phyloP scores from a whole-genome alignment of 768 basidiomycete genomes.

The Rhizopogon roseolus region DNA sequence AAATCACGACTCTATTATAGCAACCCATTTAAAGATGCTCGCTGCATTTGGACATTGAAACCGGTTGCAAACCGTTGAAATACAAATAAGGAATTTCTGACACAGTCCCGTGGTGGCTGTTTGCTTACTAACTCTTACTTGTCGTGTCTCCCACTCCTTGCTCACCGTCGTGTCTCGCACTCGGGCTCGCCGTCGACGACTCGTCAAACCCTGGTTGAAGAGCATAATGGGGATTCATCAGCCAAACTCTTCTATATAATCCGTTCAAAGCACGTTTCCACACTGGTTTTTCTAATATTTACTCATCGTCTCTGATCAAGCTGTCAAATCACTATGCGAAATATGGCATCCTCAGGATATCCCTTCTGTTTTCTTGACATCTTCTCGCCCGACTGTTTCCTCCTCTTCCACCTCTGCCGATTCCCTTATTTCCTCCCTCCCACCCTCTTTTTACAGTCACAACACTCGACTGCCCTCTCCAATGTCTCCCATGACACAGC shows the following conservation, averaged over 20 bases:
- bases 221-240: too few relatives aligned
- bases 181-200: too few relatives aligned
- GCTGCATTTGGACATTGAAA: too few relatives aligned
- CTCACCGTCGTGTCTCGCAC: too few relatives aligned
- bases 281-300: slow-evolving; percentile 1
- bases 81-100: too few relatives aligned
- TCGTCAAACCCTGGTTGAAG: too few relatives aligned
- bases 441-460: slow-evolving; percentile 12
- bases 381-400: slow-evolving; percentile 22
- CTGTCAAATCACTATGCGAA: slow-evolving; percentile 70
- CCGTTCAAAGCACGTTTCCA: slow-evolving; percentile 10
- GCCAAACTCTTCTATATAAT: slow-evolving; percentile 32
- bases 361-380: slow-evolving; percentile 49
- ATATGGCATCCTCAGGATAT: slow-evolving; percentile 80
- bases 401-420: slow-evolving; percentile 9
- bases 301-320: slow-evolving; percentile 49
- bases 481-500: slow-evolving; percentile 45
- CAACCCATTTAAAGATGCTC: too few relatives aligned
- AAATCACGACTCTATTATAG: too few relatives aligned
- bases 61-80: too few relatives aligned
- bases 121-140: too few relatives aligned
- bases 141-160: too few relatives aligned
- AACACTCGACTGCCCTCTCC: slow-evolving; percentile 50
- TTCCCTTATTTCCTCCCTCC: neutral
- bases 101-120: too few relatives aligned